Percentiles rank a stretch among this genome's conserved stretches.
These are phyloP conservation scores for Metschnikowia cerradonensis DNA, from an alignment of 805 yeast genomes.

Conservation along the genomic window DNA sequence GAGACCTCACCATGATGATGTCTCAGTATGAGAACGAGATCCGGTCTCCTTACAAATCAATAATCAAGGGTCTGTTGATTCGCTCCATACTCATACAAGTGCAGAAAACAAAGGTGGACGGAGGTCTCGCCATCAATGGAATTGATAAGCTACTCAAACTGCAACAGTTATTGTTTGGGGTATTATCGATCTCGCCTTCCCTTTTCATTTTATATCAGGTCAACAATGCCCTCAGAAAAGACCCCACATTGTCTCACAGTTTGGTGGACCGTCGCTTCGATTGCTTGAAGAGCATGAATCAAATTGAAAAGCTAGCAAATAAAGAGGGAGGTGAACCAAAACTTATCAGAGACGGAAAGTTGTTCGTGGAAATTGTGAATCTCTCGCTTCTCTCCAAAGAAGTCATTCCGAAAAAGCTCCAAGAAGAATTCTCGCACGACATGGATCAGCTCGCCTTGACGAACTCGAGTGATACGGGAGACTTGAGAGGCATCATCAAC, in stretches of 20 bases:
- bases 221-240: conserved; percentile 26
- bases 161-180: conserved; percentile 91
- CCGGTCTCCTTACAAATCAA: conserved; percentile 59
- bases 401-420: conserved; percentile 48
- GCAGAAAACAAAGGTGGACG: conserved; percentile 96
- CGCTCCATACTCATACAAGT: conserved; percentile 81
- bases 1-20: conserved; percentile 79
- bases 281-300: conserved; percentile 47
- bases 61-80: conserved; percentile 66
- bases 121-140: conserved; percentile 83
- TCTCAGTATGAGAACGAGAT: conserved; percentile 75
- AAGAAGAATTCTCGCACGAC: conserved; percentile 58
- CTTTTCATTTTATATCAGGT: conserved; percentile 51
- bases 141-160: conserved; percentile 85
- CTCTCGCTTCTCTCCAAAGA: conserved; percentile 47
- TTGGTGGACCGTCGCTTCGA: conserved; percentile 28
- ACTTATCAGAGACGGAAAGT: conserved; percentile 41
- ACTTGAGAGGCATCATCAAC: conserved; percentile 44
- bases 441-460: conserved; percentile 46
- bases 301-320: conserved; percentile 51
- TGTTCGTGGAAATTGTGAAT: conserved; percentile 62
- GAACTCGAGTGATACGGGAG: conserved; percentile 30
- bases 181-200: conserved; percentile 86
- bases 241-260: conserved; percentile 28
- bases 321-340: conserved; percentile 12